Base-by-base conservation (phyloP, 768 basidiomycete genomes). In the Xanthoconium stramineum region DNA sequence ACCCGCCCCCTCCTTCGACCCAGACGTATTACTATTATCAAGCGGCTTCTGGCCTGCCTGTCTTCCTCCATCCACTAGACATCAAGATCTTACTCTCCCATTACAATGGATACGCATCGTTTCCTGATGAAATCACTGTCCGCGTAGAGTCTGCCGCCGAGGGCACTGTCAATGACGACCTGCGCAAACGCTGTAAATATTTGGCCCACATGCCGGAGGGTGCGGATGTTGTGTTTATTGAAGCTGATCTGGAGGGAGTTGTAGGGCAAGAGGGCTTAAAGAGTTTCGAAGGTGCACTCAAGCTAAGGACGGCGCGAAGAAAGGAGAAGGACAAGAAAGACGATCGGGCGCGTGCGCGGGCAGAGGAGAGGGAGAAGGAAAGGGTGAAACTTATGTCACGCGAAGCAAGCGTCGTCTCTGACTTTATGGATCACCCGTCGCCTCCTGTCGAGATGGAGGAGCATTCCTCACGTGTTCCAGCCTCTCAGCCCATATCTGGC, bases 1-100 rank as follows among this genome's bases (percentile, higher is more conserved):
- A 93, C 64, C 89, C 91, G 1, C 90, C 89, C 3, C 90, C 91
- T 3, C 90, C 88, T 17, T 89, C 90, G 17, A 89, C 90, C 15
- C 88, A 91, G 11, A 88, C 92, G 10, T 99, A 96, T 74, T 94
- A 89, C 69, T 99, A 89, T 73, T 99, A 98, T 70, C 97, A 98
- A 70, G 89, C 94, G 17, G 85, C 92, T 0, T 90, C 91, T 2
- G 97, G 97, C 13, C 78, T 90, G 54, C 89, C 93, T 11, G 80
- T 97, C 62, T 99, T 91, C 78, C 83, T 99, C 12, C 94, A 97
- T 65, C 96, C 96, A 3, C 81, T 99, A 32, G 96, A 99, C 69
- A 98, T 97, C 73, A 89, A 86, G 73, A 93, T 97, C 58, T 79
- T 99, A 28, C 78, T 94, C 42, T 82, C 91, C 13, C 88, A 95